Base-by-base conservation (phyloP, 192 early-diverging fungal genomes). In the Pilaira anomala region DNA sequence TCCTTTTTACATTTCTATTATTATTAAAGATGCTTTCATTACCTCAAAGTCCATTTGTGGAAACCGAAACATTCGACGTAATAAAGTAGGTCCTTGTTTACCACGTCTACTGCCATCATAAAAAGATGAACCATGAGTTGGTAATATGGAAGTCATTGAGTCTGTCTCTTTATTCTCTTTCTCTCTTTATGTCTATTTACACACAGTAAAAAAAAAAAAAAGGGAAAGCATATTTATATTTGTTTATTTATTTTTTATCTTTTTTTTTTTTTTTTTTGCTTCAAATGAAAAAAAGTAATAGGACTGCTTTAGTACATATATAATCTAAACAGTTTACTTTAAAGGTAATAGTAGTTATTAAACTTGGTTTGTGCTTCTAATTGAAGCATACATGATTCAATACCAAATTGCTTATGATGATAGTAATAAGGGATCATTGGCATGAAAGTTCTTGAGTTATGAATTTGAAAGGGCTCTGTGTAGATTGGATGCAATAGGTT, bases 11-110 rank as follows among this genome's bases (percentile, higher is more conserved):
- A 25, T 40, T 42, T n/a, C 25, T 11, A 21, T 13, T 18, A 16
- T n/a, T n/a, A n/a, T n/a, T n/a, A n/a, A n/a, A n/a, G n/a, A n/a
- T n/a, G n/a, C n/a, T n/a, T n/a, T n/a, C n/a, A n/a, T n/a, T 69
- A 83, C 78, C 74, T 80, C 89, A 67, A 91, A 87, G 73, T 93
- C 91, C 90, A 94, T 90, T 63, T 93, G 91, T 26, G 44, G 44
- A 19, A 18, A 7, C 13, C 44, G 44, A 18, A 46, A 14, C 16
- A 46, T 8, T 46, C 18, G 9, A 13, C 18, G 44, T 19, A 46
- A 19, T 13, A 46, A 19, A 18, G 44, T 18, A 46, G 16, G 13
- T 1, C 16, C 13, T 8, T 46, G 13, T 46, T 19, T 46, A 46
- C 44, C 16, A 19, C 18, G 44, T 13, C 13, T 46, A 46, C 18